Percentiles rank a stretch among this genome's conserved stretches.
Conservation (phyloP, 2,329 filamentous ascomycete genomes). For the Corinectria fuckeliana region DNA sequence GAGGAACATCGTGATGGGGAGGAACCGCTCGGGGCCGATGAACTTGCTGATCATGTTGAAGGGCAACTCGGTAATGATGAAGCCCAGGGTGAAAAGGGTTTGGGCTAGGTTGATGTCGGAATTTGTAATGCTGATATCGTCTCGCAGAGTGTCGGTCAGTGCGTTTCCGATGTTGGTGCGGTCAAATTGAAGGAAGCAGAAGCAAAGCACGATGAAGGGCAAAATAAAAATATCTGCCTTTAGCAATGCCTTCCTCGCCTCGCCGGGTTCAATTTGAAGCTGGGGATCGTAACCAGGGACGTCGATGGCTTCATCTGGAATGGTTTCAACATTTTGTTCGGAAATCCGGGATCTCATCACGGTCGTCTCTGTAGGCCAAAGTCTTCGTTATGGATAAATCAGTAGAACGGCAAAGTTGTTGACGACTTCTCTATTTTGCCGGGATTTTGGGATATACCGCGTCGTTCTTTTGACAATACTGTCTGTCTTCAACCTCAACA, state of each 20-base stretch:
- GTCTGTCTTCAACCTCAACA: too few species aligned
- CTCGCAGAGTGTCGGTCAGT: conserved; percentile 56
- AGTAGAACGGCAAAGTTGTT: too few species aligned
- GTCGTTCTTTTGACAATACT: too few species aligned
- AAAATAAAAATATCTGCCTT: conserved; percentile 40
- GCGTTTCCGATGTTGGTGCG: conserved; percentile 56
- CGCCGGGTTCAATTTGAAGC: conserved; percentile 13
- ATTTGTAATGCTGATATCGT: conserved; percentile 56
- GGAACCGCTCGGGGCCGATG: conserved; percentile 38
- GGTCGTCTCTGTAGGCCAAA: too few species aligned
- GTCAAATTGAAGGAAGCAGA: conserved; percentile 44
- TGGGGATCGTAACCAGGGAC: conserved; percentile 36
- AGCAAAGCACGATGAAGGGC: conserved; percentile 41
- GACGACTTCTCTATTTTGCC: too few species aligned
- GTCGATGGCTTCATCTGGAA: conserved; percentile 23
- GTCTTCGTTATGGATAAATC: too few species aligned
- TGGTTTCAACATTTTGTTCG: conserved; percentile 16
- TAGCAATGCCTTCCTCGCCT: conserved; percentile 23
- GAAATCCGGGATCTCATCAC: neutral
- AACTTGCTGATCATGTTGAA: conserved; percentile 40
- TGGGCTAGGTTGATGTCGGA: conserved; percentile 59
- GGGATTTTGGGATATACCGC: too few species aligned
- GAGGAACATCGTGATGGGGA: conserved; percentile 40
- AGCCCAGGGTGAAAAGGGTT: conserved; percentile 57
- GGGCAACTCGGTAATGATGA: conserved; percentile 51